These are phyloP conservation scores for Saccharomyces kudriavzevii DNA, from an alignment of 805 yeast species.

Conservation along the genomic window DNA sequence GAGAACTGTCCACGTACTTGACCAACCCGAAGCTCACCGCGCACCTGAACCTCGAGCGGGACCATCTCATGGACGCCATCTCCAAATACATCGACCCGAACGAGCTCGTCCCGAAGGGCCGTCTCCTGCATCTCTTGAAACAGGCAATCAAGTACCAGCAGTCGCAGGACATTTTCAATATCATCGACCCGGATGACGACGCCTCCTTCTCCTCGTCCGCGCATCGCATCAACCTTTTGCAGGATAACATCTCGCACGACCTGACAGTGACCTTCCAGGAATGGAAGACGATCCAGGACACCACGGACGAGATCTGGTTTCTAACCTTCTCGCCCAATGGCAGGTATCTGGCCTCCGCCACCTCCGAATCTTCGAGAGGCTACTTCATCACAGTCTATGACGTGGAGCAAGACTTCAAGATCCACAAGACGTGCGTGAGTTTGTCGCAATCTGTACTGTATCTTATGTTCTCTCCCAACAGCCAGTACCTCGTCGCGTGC, in stretches of 20 bases:
- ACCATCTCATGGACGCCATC: conserved; percentile 35
- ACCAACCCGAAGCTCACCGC: conserved; percentile 18
- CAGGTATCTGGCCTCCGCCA: conserved; percentile 63
- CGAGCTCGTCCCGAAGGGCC: conserved; percentile 44
- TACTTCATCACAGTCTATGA: conserved; percentile 57
- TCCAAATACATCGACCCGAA: conserved; percentile 43
- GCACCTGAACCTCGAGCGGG: conserved; percentile 4
- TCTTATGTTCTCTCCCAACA: conserved; percentile 71
- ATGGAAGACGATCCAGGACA: conserved; percentile 32
- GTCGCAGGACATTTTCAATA: conserved; percentile 30
- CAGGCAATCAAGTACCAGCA: conserved; percentile 46
- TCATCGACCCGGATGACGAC: conserved; percentile 23
- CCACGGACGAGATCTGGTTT: conserved; percentile 77
- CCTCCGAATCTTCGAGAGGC: conserved; percentile 43
- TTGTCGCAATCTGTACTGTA: conserved; percentile 52
- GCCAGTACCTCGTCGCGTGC: conserved; percentile 57
- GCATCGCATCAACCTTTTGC: conserved; percentile 10
- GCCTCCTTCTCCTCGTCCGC: neutral
- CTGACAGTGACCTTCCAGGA: conserved; percentile 3
- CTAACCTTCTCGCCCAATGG: conserved; percentile 74
- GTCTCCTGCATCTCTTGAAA: conserved; percentile 42
- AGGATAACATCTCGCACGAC: conserved; percentile 13
- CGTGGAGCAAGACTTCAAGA: conserved; percentile 39
- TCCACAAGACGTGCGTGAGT: conserved; percentile 34
- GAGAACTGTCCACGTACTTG: conserved; percentile 27